Evolutionary conservation across 768 basidiomycete species (phyloP).

Genomic region (Mycena rebaudengoi): DNA sequence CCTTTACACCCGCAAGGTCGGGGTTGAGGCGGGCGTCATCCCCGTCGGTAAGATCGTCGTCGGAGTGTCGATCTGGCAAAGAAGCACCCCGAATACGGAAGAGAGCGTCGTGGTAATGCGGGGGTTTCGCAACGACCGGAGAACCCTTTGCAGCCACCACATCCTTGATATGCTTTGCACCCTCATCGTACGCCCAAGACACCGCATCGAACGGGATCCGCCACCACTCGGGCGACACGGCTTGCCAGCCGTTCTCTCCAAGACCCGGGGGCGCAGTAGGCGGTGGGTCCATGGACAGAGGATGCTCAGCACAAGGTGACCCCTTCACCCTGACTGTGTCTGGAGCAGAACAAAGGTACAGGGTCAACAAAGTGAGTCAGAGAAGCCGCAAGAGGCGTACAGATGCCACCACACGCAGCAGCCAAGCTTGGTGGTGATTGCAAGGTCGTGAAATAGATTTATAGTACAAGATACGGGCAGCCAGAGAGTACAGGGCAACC

Average conservation of each 20-base stretch:
- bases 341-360: slow-evolving; percentile 18
- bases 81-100: slow-evolving; percentile 30
- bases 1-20: slow-evolving; percentile 49
- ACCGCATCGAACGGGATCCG: slow-evolving; percentile 47
- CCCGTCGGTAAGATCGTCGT: slow-evolving; percentile 24
- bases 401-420: slow-evolving; percentile 21
- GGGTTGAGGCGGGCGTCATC: slow-evolving; percentile 43
- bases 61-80: slow-evolving; percentile 9
- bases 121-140: slow-evolving; percentile 35
- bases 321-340: slow-evolving; percentile 20
- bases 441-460: slow-evolving; percentile 6
- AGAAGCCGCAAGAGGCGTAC: not conserved
- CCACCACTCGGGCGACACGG: slow-evolving; percentile 50
- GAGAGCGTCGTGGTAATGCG: slow-evolving; percentile 45
- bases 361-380: slow-evolving; percentile 27
- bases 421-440: not conserved
- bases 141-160: slow-evolving; percentile 18
- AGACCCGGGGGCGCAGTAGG: slow-evolving; percentile 6
- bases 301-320: not conserved
- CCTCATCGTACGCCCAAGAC: slow-evolving; percentile 48
- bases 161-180: slow-evolving; percentile 17
- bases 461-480: slow-evolving; percentile 11
- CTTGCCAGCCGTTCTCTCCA: slow-evolving; percentile 50
- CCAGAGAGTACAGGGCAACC: not conserved
- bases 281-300: slow-evolving; percentile 14